Conservation (phyloP, 106 monocot genomes). For the Alisma plantagoaquatica region DNA sequence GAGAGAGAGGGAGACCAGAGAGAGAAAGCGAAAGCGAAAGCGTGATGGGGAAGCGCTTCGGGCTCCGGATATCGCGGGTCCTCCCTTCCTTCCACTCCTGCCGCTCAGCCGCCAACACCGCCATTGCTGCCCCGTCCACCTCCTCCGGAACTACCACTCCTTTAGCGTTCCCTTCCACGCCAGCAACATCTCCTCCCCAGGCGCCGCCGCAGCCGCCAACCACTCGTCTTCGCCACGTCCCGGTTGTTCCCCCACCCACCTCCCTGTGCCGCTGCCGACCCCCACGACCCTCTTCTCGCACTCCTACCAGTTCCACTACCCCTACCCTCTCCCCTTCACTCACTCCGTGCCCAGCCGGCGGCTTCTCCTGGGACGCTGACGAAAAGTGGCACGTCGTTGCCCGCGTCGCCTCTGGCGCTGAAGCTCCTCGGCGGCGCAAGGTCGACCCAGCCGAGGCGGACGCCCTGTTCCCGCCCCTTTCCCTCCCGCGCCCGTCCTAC, state of each 20-base stretch:
- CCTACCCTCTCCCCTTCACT: no score
- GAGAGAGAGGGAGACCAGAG: no score
- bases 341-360: no score
- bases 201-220: background rate
- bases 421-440: constrained; percentile 15
- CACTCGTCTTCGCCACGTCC: background rate
- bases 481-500: background rate
- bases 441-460: constrained; percentile 14
- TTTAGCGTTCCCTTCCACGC: no score
- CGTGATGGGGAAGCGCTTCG: background rate
- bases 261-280: constrained; percentile 1
- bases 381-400: constrained; percentile 38
- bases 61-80: constrained; percentile 5
- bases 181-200: background rate
- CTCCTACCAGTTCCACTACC: no score
- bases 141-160: no score
- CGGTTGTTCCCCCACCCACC: background rate
- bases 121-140: no score
- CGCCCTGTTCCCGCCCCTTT: constrained; percentile 1
- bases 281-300: constrained; percentile 15
- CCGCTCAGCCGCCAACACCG: constrained; percentile 6
- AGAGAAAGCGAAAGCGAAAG: background rate
- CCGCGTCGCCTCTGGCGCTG: no score
- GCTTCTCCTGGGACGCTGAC: constrained; percentile 34
- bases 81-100: constrained; percentile 8